A percentile compares a stretch with the other conserved stretches of the same genome.
Conservation (phyloP, 768 basidiomycete species). For the Lentinula sp. region DNA sequence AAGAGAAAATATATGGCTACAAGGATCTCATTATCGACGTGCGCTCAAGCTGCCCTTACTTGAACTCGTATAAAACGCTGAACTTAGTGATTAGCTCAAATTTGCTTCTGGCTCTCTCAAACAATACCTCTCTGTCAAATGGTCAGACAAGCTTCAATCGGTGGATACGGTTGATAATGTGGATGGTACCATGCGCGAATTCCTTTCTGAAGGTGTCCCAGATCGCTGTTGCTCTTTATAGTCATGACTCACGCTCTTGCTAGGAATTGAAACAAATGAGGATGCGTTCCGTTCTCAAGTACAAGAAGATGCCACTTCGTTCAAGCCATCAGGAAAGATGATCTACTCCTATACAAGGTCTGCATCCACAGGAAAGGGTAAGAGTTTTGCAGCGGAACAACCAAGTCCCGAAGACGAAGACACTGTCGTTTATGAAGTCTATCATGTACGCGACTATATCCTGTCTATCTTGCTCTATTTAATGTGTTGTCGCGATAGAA, state of each 20-base stretch:
- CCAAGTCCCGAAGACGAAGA: slow-evolving; percentile 49
- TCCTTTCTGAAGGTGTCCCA: slow-evolving; percentile 62
- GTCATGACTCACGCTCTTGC: not conserved
- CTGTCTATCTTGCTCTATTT: not conserved
- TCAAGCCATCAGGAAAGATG: slow-evolving; percentile 70
- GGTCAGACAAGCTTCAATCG: slow-evolving; percentile 58
- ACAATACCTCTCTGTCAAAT: slow-evolving; percentile 66
- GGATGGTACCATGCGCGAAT: slow-evolving; percentile 66
- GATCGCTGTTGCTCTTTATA: not conserved
- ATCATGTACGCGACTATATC: slow-evolving; percentile 58
- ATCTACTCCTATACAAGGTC: slow-evolving; percentile 75
- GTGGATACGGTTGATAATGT: slow-evolving; percentile 81
- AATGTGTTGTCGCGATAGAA: slow-evolving; percentile 35
- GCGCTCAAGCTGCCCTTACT: slow-evolving; percentile 16
- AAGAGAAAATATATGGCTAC: slow-evolving; percentile 96
- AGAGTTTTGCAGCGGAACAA: slow-evolving; percentile 45
- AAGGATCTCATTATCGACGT: slow-evolving; percentile 80
- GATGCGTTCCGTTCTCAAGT: slow-evolving; percentile 62
- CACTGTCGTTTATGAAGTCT: slow-evolving; percentile 79
- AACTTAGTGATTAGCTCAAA: slow-evolving; percentile 45
- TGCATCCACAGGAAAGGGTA: slow-evolving; percentile 34
- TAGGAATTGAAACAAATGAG: slow-evolving; percentile 70
- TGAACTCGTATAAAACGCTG: too few species aligned
- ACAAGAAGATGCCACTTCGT: slow-evolving; percentile 69
- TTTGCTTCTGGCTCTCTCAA: slow-evolving; percentile 85